Evolutionary conservation across 805 yeast species (phyloP), one percentile per base, ranked within the genome.

Genomic region (Candida coquimbonensis): DNA sequence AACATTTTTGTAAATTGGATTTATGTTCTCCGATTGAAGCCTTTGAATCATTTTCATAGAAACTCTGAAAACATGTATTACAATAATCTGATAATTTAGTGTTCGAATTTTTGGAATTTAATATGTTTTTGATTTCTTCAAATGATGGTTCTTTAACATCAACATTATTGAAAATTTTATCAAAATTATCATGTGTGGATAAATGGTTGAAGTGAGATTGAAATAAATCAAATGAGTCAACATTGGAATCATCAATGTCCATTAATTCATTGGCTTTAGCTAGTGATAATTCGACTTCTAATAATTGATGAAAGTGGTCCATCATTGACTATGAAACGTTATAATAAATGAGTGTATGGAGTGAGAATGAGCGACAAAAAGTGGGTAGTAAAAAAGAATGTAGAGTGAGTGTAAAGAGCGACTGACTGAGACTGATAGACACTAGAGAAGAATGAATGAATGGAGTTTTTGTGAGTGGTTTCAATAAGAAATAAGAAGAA

Each of bases 71-170:
- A 42, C 65, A 61, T 5, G 49, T 38, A 2, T 57, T 43, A 36
- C 65, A 61, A 25, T 50, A 49, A n/a, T 54, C 40, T 2, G 61
- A 41, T 12, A 61, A 35, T 39, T 59, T 53, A 13, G 52, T 52
- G 9, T 51, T 43, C 3, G 12, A 11, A 29, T 51, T 56, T 3
- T 50, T 51, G 49, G 68, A 61, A 3, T 45, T 25, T 5, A 60
- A 31, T 1, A 59, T 29, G 1, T 31, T n/a, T 21, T 36, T 48
- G 60, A 60, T 58, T 60, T 62, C 40, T 2, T 48, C 41, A 9
- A 77, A 64, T 31, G 72, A 62, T 7, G 43, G 25, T 5, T 16
- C 12, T 19, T 26, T 16, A 7, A 14, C 29, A 7, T 45, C 44
- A 7, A 17, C 29, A 7, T 45, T 45, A 9, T 47, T 33, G 63